A percentile compares a stretch with the other conserved stretches of the same genome.
Evolutionary conservation across 495 filamentous ascomycete species (phyloP).

Genomic region (Aspergillus nidulans): DNA sequence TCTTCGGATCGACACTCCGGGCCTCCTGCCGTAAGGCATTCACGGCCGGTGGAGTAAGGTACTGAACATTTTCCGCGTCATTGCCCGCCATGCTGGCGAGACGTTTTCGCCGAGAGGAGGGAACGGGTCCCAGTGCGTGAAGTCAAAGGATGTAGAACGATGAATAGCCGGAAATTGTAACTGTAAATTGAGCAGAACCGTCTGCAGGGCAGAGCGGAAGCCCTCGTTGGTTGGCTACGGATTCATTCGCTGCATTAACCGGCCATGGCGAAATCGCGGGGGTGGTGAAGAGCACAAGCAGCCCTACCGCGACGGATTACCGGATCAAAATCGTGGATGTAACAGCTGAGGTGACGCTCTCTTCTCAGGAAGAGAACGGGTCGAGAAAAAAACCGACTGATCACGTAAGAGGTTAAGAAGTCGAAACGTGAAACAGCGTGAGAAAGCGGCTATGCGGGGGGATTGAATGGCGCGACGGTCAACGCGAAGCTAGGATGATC

Average conservation of each 20-base stretch:
- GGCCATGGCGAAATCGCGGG: conserved; percentile 35
- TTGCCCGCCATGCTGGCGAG: conserved; percentile 43
- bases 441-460: conserved; percentile 36
- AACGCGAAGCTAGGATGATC: conserved; percentile 37
- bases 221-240: conserved; percentile 39
- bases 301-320: conserved; percentile 7
- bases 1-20: conserved; percentile 36
- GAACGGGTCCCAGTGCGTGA: conserved; percentile 3
- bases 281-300: conserved; percentile 10
- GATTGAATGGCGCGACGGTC: conserved; percentile 31
- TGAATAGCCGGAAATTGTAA: not conserved
- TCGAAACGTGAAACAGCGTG: conserved; percentile 9
- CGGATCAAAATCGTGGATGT: not conserved
- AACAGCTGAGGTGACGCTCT: not conserved
- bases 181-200: conserved; percentile 34
- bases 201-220: conserved; percentile 49
- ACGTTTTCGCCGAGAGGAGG: conserved; percentile 6
- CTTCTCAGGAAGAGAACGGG: conserved; percentile 2
- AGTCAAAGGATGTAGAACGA: conserved; percentile 1
- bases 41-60: conserved; percentile 49
- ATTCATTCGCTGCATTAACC: conserved; percentile 44
- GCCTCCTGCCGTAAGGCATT: conserved; percentile 52
- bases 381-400: conserved; percentile 11
- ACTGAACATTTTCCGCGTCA: conserved; percentile 36
- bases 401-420: conserved; percentile 18